Conservation (phyloP, 202 grass and related monocot genomes). For the Alloteropsis angusta region DNA sequence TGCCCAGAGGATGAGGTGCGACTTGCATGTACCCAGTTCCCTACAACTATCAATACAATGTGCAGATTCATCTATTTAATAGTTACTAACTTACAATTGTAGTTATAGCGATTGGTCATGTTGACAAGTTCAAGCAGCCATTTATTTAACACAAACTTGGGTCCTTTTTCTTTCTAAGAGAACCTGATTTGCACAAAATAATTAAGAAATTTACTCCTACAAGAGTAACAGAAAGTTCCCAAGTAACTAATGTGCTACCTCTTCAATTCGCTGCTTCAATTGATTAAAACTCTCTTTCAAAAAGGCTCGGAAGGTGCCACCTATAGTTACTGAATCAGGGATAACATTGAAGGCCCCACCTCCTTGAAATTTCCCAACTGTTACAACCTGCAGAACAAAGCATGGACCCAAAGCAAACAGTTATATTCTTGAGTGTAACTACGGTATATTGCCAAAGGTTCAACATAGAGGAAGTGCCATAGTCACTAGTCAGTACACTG, state of each 20-base stretch:
- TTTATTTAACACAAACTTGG: neutral
- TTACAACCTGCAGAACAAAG: conserved; percentile 58
- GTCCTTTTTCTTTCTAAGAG: neutral
- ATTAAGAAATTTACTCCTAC: neutral
- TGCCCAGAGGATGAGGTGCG: neutral
- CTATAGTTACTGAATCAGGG: conserved; percentile 81
- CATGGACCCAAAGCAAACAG: neutral
- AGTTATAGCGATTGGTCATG: neutral
- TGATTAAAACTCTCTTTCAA: conserved; percentile 69
- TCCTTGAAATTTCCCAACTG: conserved; percentile 89
- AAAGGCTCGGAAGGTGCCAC: conserved; percentile 83
- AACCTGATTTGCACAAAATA: neutral
- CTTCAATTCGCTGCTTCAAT: conserved; percentile 73
- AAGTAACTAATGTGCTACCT: conserved; percentile 35
- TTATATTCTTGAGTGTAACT: neutral
- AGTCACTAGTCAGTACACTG: neutral
- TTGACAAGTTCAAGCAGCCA: neutral
- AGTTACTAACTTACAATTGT: neutral
- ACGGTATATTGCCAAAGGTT: neutral
- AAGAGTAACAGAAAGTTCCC: neutral
- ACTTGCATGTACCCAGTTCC: neutral
- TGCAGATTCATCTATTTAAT: neutral
- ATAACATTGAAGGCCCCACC: conserved; percentile 93
- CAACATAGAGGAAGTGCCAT: conserved; percentile 7
- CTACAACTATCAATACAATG: neutral